These are phyloP conservation scores for Sugiyamaella paludigena DNA, from an alignment of 1,139 yeast species.

Conservation along the genomic window DNA sequence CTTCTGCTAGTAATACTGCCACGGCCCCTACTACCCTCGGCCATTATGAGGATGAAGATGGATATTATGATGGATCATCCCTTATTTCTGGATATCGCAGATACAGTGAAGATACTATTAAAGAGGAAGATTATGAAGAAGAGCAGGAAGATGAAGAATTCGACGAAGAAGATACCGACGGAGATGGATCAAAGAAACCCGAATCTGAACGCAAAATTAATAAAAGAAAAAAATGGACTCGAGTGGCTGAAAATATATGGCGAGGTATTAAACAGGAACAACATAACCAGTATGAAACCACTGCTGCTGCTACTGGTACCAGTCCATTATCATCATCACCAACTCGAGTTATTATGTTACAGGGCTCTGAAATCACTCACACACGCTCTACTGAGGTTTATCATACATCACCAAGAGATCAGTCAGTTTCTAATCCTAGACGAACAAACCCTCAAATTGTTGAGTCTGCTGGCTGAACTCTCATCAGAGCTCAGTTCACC, in stretches of 20 bases:
- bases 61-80: conserved; percentile 9
- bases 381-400: no score
- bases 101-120: conserved; percentile 10
- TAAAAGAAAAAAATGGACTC: conserved; percentile 7
- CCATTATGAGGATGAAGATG: conserved; percentile 19
- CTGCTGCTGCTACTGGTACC: no score
- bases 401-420: no score
- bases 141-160: conserved; percentile 5
- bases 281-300: no score
- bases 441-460: no score
- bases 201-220: not conserved
- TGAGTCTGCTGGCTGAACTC: no score
- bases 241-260: conserved; percentile 11
- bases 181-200: not conserved
- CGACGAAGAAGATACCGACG: conserved; percentile 5
- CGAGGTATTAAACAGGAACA: conserved; percentile 1
- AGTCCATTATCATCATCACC: no score
- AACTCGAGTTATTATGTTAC: no score
- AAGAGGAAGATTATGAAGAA: conserved; percentile 12
- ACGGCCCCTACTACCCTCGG: conserved; percentile 5
- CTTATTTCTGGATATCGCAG: conserved; percentile 9
- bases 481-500: no score
- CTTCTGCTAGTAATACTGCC: not conserved
- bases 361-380: no score
- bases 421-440: no score